These are phyloP conservation scores for Aspergillus sp. DNA, from an alignment of 2,329 filamentous ascomycete species.

Conservation along the genomic window DNA sequence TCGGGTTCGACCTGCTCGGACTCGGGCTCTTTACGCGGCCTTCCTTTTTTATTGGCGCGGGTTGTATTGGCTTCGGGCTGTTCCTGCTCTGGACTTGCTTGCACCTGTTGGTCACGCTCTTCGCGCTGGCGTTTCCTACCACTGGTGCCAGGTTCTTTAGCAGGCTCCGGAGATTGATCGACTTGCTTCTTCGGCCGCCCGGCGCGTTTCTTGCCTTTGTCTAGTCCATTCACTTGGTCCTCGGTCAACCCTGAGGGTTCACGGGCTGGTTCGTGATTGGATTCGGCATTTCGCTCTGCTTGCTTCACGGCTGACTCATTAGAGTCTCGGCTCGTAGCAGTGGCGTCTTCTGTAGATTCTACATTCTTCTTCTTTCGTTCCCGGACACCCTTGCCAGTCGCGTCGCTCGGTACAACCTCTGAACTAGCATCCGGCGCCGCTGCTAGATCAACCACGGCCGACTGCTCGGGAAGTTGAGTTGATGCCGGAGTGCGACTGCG, in stretches of 20 bases:
- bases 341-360: neutral
- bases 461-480: neutral
- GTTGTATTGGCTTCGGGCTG: neutral
- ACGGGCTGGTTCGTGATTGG: neutral
- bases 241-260: neutral
- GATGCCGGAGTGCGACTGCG: constrained; percentile 6
- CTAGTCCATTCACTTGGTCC: constrained; percentile 11
- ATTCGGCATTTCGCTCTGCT: neutral
- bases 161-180: neutral
- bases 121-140: neutral
- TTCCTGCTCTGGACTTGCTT: neutral
- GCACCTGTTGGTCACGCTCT: neutral
- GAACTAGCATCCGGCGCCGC: neutral
- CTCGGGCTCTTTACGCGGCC: neutral
- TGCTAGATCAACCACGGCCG: neutral
- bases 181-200: constrained; percentile 14
- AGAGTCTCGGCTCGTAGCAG: neutral
- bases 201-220: constrained; percentile 16
- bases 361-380: constrained; percentile 10
- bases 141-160: neutral
- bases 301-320: neutral
- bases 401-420: constrained; percentile 1
- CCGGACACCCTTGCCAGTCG: constrained; percentile 5
- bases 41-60: neutral
- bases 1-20: neutral